phyloP scores from a whole-genome alignment of 495 filamentous ascomycete species.

The Lichenothelia convexa region DNA sequence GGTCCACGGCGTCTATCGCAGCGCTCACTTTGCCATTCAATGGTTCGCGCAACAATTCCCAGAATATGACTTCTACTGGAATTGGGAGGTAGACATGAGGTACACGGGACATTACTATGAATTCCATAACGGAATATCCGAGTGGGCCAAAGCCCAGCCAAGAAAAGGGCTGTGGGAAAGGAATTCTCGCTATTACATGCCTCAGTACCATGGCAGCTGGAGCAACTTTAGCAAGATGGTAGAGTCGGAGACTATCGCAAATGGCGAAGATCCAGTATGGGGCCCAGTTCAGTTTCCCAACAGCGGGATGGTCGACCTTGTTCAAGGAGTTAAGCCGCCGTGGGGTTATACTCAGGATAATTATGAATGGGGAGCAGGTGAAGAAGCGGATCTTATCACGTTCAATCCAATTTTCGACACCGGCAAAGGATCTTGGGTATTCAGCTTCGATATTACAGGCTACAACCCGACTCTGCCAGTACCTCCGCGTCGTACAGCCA shows the following conservation, averaged over 20 bases:
- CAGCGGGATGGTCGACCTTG: conserved; percentile 17
- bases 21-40: conserved; percentile 29
- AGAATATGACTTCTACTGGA: conserved; percentile 44
- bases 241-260: conserved; percentile 19
- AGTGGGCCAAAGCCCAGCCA: conserved; percentile 35
- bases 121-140: conserved; percentile 27
- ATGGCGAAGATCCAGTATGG: conserved; percentile 26
- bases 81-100: conserved; percentile 42
- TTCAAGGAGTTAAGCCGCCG: conserved; percentile 28
- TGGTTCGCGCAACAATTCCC: conserved; percentile 38
- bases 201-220: conserved; percentile 26
- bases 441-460: conserved; percentile 24
- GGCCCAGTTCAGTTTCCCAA: conserved; percentile 21
- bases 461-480: conserved; percentile 20
- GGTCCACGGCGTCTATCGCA: conserved; percentile 23
- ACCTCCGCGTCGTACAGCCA: conserved; percentile 23
- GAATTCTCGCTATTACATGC: conserved; percentile 28
- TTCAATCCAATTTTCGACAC: conserved; percentile 32
- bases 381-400: conserved; percentile 36
- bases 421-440: conserved; percentile 22
- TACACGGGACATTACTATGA: conserved; percentile 38
- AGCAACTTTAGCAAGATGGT: conserved; percentile 26
- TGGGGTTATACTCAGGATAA: conserved; percentile 25
- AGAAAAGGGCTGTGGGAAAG: conserved; percentile 34
- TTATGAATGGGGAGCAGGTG: conserved; percentile 40